A percentile compares a stretch with the other conserved stretches of the same genome.
Conservation (phyloP, 2,329 filamentous ascomycete genomes). For the Colletotrichum acutatum region DNA sequence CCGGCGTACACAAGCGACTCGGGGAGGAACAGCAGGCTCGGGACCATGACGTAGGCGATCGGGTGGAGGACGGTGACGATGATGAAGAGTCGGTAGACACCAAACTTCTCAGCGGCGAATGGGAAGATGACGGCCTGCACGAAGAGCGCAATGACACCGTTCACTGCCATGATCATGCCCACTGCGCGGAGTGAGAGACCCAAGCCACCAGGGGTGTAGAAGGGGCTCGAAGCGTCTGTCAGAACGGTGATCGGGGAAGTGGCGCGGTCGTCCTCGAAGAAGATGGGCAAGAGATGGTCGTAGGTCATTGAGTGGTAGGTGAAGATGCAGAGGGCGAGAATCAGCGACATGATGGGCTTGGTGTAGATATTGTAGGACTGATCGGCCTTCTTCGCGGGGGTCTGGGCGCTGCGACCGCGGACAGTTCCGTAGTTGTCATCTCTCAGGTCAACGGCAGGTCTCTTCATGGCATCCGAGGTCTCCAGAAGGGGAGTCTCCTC, state of each 20-base stretch:
- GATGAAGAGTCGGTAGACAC: slow-evolving; percentile 70
- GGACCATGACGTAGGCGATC: slow-evolving; percentile 69
- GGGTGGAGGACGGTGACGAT: slow-evolving; percentile 70
- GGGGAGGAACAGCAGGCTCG: slow-evolving; percentile 67
- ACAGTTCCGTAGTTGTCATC: slow-evolving; percentile 86
- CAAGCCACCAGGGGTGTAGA: slow-evolving; percentile 71
- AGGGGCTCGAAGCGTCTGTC: slow-evolving; percentile 49
- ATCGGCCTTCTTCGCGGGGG: slow-evolving; percentile 48
- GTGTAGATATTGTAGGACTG: slow-evolving; percentile 58
- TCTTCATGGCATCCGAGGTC: slow-evolving; percentile 78
- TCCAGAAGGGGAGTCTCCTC: slow-evolving; percentile 81
- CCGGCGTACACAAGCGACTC: slow-evolving; percentile 61
- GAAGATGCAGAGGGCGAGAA: slow-evolving; percentile 87
- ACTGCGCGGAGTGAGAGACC: slow-evolving; percentile 72
- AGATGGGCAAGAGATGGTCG: slow-evolving; percentile 91
- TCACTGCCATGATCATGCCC: slow-evolving; percentile 69
- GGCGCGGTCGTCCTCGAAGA: slow-evolving; percentile 81
- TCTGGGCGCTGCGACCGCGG: slow-evolving; percentile 46
- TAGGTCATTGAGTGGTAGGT: slow-evolving; percentile 97
- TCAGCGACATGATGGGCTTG: slow-evolving; percentile 77
- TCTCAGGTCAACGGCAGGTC: slow-evolving; percentile 77
- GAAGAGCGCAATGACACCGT: slow-evolving; percentile 68
- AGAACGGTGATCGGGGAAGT: slow-evolving; percentile 49
- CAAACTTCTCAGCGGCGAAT: slow-evolving; percentile 65
- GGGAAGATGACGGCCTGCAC: slow-evolving; percentile 72